Evolutionary conservation across 2,329 filamentous ascomycete species (phyloP).

Genomic region (Xylogone sp.): DNA sequence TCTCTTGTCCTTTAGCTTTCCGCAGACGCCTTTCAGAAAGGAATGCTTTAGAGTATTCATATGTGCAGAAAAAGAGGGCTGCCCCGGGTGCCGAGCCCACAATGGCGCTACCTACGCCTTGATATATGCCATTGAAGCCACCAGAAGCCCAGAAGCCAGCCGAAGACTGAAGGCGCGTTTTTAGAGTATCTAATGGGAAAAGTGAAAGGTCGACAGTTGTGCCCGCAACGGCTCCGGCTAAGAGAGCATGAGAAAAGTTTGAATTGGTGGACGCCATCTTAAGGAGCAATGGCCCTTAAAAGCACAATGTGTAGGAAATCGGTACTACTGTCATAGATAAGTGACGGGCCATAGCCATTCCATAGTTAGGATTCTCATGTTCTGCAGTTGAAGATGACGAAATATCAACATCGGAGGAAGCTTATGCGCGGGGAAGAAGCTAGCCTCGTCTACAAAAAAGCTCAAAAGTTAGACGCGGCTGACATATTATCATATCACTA

Average conservation of each 20-base stretch:
- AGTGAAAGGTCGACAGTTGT: constrained; percentile 96
- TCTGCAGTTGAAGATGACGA: not conserved
- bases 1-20: constrained; percentile 21
- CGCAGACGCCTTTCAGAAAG: constrained; percentile 32
- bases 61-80: constrained; percentile 95
- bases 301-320: too few species aligned
- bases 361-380: constrained; percentile 12
- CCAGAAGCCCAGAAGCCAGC: constrained; percentile 75
- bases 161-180: constrained; percentile 89
- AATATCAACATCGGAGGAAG: not conserved
- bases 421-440: constrained; percentile 6
- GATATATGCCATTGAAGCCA: constrained; percentile 89
- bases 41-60: constrained; percentile 68
- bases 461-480: not conserved
- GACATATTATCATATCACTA: not conserved
- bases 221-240: constrained; percentile 86
- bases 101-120: constrained; percentile 82
- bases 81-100: constrained; percentile 91
- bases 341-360: constrained; percentile 18
- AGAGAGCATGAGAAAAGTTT: constrained; percentile 56
- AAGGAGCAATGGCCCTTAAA: not conserved
- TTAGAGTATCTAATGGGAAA: constrained; percentile 97
- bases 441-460: constrained; percentile 7
- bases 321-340: not conserved
- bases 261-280: constrained; percentile 26